A percentile compares a stretch with the other conserved stretches of the same genome.
phyloP scores from a whole-genome alignment of 371 early-diverging fungal genomes.

The Mortierella sp. region DNA sequence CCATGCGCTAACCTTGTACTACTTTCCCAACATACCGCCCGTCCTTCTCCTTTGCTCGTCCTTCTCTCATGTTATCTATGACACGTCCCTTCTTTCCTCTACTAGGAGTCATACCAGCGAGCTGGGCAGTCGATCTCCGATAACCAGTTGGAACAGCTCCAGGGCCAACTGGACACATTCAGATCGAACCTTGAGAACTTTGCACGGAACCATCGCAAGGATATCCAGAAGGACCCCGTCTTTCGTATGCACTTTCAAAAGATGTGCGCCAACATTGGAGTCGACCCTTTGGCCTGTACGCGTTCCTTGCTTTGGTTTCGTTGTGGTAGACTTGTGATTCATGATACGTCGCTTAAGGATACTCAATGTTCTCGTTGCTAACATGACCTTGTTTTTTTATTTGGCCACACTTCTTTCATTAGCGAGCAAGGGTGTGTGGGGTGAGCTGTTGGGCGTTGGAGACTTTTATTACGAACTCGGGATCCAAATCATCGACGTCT shows the following conservation, averaged over 20 bases:
- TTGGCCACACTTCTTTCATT: neutral
- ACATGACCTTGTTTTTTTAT: neutral
- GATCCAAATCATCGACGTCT: slow-evolving; percentile 92
- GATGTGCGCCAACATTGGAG: slow-evolving; percentile 95
- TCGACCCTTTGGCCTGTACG: slow-evolving; percentile 95
- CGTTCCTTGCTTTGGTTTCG: neutral
- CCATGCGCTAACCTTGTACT: neutral
- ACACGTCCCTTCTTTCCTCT: neutral
- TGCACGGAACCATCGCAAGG: slow-evolving; percentile 87
- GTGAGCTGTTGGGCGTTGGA: slow-evolving; percentile 94
- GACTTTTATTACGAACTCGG: slow-evolving; percentile 98
- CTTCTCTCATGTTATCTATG: neutral
- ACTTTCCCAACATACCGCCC: neutral
- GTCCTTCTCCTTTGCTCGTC: neutral
- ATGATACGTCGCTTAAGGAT: neutral
- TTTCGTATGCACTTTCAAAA: slow-evolving; percentile 93
- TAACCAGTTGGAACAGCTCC: slow-evolving; percentile 71
- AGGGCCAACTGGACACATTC: slow-evolving; percentile 83
- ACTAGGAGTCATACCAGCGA: slow-evolving; percentile 69
- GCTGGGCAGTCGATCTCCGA: slow-evolving; percentile 69
- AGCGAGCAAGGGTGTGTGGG: slow-evolving; percentile 97
- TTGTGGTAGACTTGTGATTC: neutral
- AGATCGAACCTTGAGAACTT: slow-evolving; percentile 88
- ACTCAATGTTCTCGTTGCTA: no score
- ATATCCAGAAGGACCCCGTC: slow-evolving; percentile 89